Evolutionary conservation across 2,329 filamentous ascomycete genomes (phyloP).

Genomic region (Sporothrix brasiliensis): DNA sequence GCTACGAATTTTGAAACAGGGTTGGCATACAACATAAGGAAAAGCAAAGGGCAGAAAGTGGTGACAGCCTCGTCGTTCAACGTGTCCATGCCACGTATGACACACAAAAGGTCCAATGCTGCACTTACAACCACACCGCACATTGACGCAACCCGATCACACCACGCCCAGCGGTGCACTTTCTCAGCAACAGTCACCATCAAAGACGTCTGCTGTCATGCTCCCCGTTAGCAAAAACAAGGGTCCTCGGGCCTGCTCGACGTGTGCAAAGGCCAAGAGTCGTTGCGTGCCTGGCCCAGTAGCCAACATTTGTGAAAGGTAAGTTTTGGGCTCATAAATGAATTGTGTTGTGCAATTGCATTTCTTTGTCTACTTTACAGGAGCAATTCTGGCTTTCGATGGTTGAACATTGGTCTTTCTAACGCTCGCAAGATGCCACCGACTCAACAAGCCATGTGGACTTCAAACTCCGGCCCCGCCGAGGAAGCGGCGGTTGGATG

Average conservation of each 20-base stretch:
- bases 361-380: not conserved
- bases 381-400: not conserved
- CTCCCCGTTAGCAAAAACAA: conserved; percentile 38
- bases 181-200: not conserved
- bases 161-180: not conserved
- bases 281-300: conserved; percentile 52
- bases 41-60: not conserved
- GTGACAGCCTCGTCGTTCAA: not conserved
- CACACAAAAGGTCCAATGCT: conserved; percentile 3
- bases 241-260: conserved; percentile 54
- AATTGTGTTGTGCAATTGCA: not conserved
- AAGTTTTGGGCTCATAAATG: conserved; percentile 31
- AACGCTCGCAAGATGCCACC: conserved; percentile 48
- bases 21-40: not conserved
- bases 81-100: not conserved
- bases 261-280: conserved; percentile 57
- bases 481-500: conserved; percentile 47
- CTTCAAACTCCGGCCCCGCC: conserved; percentile 54
- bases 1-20: not conserved
- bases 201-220: conserved; percentile 5
- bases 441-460: conserved; percentile 52
- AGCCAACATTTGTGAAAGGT: conserved; percentile 54
- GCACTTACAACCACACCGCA: not conserved
- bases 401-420: not conserved
- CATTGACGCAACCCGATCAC: not conserved